phyloP scores from a whole-genome alignment of 257 asterid species.

The Solanum sejunctum region DNA sequence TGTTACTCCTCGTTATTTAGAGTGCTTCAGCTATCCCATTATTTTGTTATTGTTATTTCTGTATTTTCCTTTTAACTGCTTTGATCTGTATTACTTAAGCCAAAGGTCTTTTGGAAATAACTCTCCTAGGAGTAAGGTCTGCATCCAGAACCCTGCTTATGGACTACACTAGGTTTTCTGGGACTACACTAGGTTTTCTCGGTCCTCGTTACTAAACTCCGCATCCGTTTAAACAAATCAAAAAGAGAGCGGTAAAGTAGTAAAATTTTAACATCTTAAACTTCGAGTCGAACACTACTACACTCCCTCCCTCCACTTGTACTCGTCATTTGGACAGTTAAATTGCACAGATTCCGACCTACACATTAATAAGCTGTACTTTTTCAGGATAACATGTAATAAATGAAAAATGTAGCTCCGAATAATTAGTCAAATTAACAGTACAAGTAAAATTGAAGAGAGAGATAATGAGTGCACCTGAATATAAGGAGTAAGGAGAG shows the following conservation, averaged over 20 bases:
- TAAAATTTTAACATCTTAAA: not conserved
- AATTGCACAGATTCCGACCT: not conserved
- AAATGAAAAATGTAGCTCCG: too few species aligned
- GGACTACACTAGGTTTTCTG: not conserved
- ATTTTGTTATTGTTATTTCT: not conserved
- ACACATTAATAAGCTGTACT: not conserved
- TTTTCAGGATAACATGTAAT: too few species aligned
- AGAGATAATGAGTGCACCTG: conserved; percentile 38
- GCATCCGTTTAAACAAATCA: not conserved
- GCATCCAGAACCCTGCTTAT: not conserved
- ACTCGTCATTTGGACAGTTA: not conserved
- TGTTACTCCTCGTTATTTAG: not conserved
- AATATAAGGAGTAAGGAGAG: conserved; percentile 94
- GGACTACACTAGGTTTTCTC: not conserved
- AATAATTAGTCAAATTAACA: too few species aligned
- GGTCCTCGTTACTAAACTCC: not conserved
- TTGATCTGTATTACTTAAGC: not conserved
- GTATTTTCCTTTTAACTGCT: not conserved
- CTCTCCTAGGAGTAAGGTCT: too few species aligned
- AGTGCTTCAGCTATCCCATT: not conserved
- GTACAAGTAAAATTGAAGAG: too few species aligned
- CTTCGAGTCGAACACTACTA: not conserved
- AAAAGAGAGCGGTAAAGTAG: not conserved
- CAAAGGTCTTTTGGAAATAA: not conserved
- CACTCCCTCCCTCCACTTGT: not conserved